phyloP scores from a whole-genome alignment of 73 alveolate species.

The Urostyla sp. region DNA sequence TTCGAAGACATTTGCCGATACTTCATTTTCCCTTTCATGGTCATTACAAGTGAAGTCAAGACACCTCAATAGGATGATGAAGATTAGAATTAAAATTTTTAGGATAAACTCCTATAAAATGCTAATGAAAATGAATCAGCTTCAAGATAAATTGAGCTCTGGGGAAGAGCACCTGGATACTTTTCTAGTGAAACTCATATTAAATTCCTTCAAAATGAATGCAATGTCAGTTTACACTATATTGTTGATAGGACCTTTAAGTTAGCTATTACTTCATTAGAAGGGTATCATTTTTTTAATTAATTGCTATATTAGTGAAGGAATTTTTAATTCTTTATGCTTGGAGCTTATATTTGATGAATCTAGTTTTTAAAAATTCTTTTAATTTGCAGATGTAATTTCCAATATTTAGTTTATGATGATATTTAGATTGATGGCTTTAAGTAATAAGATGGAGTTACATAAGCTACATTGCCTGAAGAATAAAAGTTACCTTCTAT shows the following conservation, averaged over 20 bases:
- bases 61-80: slow-evolving; percentile 8
- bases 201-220: slow-evolving; percentile 5
- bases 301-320: background rate
- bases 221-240: slow-evolving; percentile 45
- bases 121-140: slow-evolving; percentile 13
- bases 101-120: background rate
- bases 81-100: background rate
- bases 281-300: slow-evolving; percentile 27
- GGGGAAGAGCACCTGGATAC: slow-evolving; percentile 63
- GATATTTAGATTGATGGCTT: slow-evolving; percentile 31
- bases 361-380: slow-evolving; percentile 31
- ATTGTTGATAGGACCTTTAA: slow-evolving; percentile 40
- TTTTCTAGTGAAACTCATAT: background rate
- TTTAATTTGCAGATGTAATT: slow-evolving; percentile 20
- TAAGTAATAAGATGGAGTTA: no score
- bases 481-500: slow-evolving; percentile 18
- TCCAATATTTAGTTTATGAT: no score
- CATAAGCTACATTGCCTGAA: no score
- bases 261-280: slow-evolving; percentile 46
- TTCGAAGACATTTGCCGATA: slow-evolving; percentile 37
- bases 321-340: slow-evolving; percentile 28
- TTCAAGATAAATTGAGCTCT: slow-evolving; percentile 24
- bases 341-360: slow-evolving; percentile 48
- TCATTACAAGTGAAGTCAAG: slow-evolving; percentile 16
- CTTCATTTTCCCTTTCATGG: slow-evolving; percentile 48